These are phyloP conservation scores for Colletotrichum siamense DNA, from an alignment of 2,329 filamentous ascomycete species.

Conservation along the genomic window DNA sequence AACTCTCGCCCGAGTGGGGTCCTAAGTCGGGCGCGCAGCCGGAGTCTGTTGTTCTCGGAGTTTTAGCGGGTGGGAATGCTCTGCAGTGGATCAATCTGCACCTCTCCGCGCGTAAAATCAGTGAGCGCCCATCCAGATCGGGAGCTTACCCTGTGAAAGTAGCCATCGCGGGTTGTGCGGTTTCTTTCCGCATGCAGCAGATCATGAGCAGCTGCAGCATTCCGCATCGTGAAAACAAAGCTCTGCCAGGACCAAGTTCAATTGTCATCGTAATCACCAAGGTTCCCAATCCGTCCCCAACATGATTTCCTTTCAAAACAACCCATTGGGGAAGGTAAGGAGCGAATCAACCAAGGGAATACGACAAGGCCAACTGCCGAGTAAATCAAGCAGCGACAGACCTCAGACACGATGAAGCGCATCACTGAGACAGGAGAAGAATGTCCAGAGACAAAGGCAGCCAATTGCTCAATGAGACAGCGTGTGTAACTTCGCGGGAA, in stretches of 20 bases:
- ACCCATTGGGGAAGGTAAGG: background rate
- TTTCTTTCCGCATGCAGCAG: background rate
- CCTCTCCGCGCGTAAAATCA: accelerated
- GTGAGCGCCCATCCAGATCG: accelerated
- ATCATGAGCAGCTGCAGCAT: background rate
- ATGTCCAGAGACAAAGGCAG: background rate
- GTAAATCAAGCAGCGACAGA: background rate
- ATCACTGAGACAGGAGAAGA: background rate
- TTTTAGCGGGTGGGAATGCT: background rate
- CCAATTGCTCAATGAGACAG: background rate
- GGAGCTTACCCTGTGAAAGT: background rate
- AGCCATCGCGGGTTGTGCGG: background rate
- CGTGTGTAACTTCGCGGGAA: background rate
- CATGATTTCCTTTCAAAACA: background rate
- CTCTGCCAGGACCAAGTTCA: background rate
- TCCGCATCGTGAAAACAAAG: background rate
- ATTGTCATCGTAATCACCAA: background rate
- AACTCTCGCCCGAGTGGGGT: accelerated
- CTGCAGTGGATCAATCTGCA: accelerated
- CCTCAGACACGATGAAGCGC: background rate
- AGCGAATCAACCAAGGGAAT: background rate
- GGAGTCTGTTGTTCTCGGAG: background rate
- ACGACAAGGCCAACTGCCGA: background rate
- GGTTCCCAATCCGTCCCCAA: accelerated
- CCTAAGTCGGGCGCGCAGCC: background rate